Evolutionary conservation across 2,329 filamentous ascomycete species (phyloP), one percentile per base, ranked within the genome.

Genomic region (Neofusicoccum sp.): DNA sequence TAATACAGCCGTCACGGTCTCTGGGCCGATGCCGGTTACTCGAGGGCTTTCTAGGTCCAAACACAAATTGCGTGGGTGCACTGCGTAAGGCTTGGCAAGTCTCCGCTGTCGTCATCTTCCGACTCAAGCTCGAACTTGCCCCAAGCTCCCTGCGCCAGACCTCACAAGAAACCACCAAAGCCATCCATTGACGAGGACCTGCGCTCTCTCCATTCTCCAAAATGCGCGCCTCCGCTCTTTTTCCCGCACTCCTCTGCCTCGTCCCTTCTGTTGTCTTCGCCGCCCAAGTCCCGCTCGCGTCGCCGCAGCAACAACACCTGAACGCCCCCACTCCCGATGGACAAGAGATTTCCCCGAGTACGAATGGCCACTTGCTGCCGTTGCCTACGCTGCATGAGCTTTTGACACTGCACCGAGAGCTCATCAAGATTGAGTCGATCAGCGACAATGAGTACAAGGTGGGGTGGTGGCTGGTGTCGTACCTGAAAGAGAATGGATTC

Each of bases 351-450:
- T 16, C 54, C 36, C 8, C 33, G 6, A 8, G 34, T 9, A 30
- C 16, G n/a, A 36, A 49, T 9, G 48, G 28, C 41, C 59, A 61
- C 28, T 24, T 61, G 14, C 43, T 61, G 4, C 59, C 59, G 6
- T 24, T 61, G 6, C 49, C 41, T n/a, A 49, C 59, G 11, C 51
- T 61, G 3, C 59, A 73, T 61, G 76, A 80, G 63, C 82, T 96
- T 0, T 81, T 96, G 44, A 81, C 82, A 16, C 82, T 96, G 11
- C 92, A 96, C 76, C 85, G 87, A 58, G 82, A 85, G 14, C 84
- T 96, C n/a, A 82, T 93, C 31, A 80, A 88, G 61, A 88, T 88
- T 45, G 82, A 88, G 53, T 96, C 91, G 0, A 83, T 91, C 64
- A 86, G 84, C 3, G 84, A 84, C 47, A 81, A 87, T 63, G 92